Evolutionary conservation across 1,284 basidiomycete species (phyloP).

Genomic region (Lignosus rhinocerotis): DNA sequence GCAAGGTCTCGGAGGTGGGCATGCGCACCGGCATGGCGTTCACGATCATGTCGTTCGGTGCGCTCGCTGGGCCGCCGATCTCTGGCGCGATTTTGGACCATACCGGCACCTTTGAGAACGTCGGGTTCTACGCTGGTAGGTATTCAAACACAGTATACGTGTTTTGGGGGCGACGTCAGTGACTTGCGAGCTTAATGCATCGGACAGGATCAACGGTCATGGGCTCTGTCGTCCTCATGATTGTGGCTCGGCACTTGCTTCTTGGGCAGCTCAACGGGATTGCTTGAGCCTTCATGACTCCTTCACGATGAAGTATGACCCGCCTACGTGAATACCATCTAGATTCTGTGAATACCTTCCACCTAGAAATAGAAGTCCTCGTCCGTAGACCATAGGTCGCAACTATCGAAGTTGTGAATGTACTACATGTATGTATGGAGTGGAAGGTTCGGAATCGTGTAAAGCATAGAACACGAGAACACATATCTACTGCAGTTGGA

Average conservation of each 20-base stretch:
- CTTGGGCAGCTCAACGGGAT: constrained; percentile 5
- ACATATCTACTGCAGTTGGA: too few species aligned
- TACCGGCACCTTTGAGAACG: constrained; percentile 44
- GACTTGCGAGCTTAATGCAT: too few species aligned
- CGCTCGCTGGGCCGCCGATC: constrained; percentile 53
- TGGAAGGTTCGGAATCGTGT: too few species aligned
- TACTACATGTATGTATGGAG: too few species aligned
- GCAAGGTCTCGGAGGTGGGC: constrained; percentile 55
- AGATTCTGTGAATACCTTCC: too few species aligned
- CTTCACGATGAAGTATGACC: too few species aligned
- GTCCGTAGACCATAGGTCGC: too few species aligned
- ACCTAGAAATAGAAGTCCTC: too few species aligned
- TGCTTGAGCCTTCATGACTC: not conserved
- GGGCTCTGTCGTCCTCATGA: constrained; percentile 12
- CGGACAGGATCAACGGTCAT: constrained; percentile 11
- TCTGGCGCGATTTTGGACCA: constrained; percentile 50
- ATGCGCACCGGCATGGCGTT: constrained; percentile 56
- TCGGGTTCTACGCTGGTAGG: constrained; percentile 59
- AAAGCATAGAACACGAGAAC: too few species aligned
- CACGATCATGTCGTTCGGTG: constrained; percentile 45
- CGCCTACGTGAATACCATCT: too few species aligned
- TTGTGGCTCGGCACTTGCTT: constrained; percentile 4
- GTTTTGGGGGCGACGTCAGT: not conserved
- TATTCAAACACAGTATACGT: not conserved
- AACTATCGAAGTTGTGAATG: too few species aligned